Evolutionary conservation across 2,329 filamentous ascomycete genomes (phyloP), one percentile per base, ranked within the genome.

Genomic region (Aspergillus alliaceus): DNA sequence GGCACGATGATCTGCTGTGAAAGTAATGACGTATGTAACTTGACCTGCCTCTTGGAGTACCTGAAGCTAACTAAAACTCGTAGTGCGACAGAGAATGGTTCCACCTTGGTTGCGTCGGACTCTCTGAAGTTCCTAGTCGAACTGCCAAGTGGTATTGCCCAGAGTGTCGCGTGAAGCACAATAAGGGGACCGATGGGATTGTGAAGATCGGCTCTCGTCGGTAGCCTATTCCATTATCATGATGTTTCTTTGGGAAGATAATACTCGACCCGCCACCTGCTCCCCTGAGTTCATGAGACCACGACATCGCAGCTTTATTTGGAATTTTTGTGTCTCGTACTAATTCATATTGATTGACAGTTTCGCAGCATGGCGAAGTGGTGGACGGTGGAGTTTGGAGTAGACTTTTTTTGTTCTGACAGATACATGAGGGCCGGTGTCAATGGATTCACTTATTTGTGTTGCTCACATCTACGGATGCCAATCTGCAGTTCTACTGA

Each of bases 1-100:
- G 86, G 86, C 29, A 81, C 80, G 35, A 88, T 88, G 86, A 85
- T 88, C 58, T 83, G 80, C 42, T 88, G 86, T 66, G 85, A 88
- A 64, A 84, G 86, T 64, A 80, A 81, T 52, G 82, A 85, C 65
- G 81, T 83, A 69, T 60, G 71, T 66, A 48, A 69, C 50, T 55
- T 37, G 25, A 52, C 42, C 39, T 58, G 39, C 49, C 20, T 49
- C 37, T 55, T 5, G 18, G n/a, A 39, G 12, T n/a, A 32, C 6
- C 18, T 4, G 7, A 25, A 44, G 42, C 53, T 56, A 47, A 56
- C 35, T 46, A 14, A 15, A n/a, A 22, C n/a, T 2, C 18, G 20
- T 62, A 86, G 80, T 88, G 86, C 71, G 84, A 86, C 61, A 82
- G 79, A 42, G 85, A 88, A 72, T 88, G 86, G 86, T 88, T 88